Evolutionary conservation across 73 alveolate species (phyloP).

Genomic region (Effrenium voratum): DNA sequence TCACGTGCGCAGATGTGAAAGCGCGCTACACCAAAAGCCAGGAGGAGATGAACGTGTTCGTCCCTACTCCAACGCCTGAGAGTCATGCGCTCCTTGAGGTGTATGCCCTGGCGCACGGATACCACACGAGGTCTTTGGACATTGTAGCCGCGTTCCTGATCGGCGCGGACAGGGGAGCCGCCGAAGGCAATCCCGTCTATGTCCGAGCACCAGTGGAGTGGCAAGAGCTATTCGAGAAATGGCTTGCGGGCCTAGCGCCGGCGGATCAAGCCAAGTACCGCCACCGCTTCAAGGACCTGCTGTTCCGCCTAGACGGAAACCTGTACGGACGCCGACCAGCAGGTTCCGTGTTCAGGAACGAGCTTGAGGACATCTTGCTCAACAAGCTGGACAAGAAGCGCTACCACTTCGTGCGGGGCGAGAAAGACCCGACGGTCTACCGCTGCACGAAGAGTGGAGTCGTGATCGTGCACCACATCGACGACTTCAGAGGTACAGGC

Average conservation of each 20-base stretch:
- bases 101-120: background rate
- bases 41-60: conserved; percentile 34
- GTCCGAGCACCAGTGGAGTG: conserved; percentile 23
- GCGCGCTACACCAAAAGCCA: background rate
- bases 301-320: conserved; percentile 3
- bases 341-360: background rate
- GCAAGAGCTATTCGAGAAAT: background rate
- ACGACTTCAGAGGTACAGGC: background rate
- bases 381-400: background rate
- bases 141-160: conserved; percentile 17
- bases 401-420: background rate
- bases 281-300: background rate
- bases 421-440: conserved; percentile 35
- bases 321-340: conserved; percentile 58
- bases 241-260: background rate
- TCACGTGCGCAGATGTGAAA: conserved; percentile 40
- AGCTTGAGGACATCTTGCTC: background rate
- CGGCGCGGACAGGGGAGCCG: conserved; percentile 23
- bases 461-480: conserved; percentile 1
- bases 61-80: conserved; percentile 23
- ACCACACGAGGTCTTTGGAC: conserved; percentile 1
- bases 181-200: conserved; percentile 12
- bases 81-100: conserved; percentile 28
- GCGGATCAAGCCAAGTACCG: background rate
- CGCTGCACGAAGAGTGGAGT: background rate